These are phyloP conservation scores for Echria macrotheca DNA, from an alignment of 495 filamentous ascomycete species.

Conservation along the genomic window DNA sequence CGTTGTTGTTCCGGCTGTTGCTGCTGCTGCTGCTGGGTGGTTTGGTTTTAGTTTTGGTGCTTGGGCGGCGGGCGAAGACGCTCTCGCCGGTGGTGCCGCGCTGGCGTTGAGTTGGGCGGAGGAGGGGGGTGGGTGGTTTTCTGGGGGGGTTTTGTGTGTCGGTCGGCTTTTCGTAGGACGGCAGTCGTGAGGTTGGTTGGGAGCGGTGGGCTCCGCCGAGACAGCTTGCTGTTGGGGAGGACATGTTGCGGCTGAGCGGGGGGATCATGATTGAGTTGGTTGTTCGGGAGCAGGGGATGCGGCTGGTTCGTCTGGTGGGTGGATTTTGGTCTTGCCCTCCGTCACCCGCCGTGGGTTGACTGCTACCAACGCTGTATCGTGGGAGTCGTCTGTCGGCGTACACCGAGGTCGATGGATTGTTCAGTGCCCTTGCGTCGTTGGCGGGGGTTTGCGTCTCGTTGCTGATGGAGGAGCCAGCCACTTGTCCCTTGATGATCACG, in stretches of 20 bases:
- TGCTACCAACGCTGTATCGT: background rate
- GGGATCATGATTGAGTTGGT: slow-evolving; percentile 23
- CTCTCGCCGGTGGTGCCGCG: background rate
- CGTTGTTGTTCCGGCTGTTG: background rate
- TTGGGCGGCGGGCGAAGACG: too few species aligned
- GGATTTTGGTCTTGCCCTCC: background rate
- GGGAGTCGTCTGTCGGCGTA: slow-evolving; percentile 11
- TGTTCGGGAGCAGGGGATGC: slow-evolving; percentile 24
- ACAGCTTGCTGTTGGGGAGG: too few species aligned
- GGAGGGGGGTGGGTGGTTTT: background rate
- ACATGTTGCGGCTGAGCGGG: too few species aligned
- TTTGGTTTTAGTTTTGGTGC: too few species aligned
- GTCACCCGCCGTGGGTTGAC: background rate
- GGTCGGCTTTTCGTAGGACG: slow-evolving; percentile 4
- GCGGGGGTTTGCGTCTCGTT: background rate
- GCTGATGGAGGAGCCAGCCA: slow-evolving; percentile 13
- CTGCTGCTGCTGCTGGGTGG: too few species aligned
- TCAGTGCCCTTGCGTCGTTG: slow-evolving; percentile 15
- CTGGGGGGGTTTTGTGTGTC: background rate
- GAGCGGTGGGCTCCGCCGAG: background rate
- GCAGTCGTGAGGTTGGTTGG: background rate
- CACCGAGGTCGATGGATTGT: slow-evolving; percentile 19
- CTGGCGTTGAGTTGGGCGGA: too few species aligned
- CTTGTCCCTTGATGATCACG: slow-evolving; percentile 22
- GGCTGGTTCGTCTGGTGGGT: background rate